These are phyloP conservation scores for Globisporangium irregulare DNA, from an alignment of 352 stramenopile species.

Conservation along the genomic window DNA sequence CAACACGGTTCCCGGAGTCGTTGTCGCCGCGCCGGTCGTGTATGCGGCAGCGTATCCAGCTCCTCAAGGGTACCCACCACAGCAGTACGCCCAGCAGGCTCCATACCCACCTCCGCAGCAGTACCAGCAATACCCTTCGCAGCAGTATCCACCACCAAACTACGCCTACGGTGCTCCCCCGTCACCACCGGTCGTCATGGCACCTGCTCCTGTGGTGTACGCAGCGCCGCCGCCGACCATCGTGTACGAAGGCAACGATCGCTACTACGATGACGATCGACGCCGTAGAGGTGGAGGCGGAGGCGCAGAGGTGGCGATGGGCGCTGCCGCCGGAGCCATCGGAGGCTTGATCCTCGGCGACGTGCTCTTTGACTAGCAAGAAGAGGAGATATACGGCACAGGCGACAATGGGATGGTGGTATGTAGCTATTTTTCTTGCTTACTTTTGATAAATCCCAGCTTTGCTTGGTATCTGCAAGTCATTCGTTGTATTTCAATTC, in stretches of 20 bases:
- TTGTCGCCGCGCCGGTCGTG: neutral
- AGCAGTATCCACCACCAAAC: conserved; percentile 23
- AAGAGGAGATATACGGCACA: neutral
- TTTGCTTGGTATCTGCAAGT: neutral
- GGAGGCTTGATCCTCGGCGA: conserved; percentile 74
- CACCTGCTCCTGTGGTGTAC: conserved; percentile 20
- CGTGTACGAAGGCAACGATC: conserved; percentile 32
- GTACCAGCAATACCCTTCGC: conserved; percentile 10
- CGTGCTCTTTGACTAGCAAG: conserved; percentile 43
- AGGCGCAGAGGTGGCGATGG: conserved; percentile 52
- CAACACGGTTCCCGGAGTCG: neutral
- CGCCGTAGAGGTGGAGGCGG: conserved; percentile 12
- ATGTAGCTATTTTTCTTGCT: conserved; percentile 6
- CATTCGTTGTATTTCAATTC: neutral
- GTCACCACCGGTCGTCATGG: conserved; percentile 17
- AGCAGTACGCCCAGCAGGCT: conserved; percentile 19
- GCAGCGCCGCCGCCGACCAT: conserved; percentile 15
- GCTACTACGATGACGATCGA: conserved; percentile 21
- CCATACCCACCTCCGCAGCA: conserved; percentile 7
- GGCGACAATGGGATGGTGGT: neutral
- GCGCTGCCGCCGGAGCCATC: conserved; percentile 65
- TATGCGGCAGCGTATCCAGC: conserved; percentile 1
- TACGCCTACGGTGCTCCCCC: conserved; percentile 17
- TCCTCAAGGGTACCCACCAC: conserved; percentile 8
- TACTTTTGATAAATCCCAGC: neutral